Base-by-base conservation (phyloP, 78 protist species). In the Planoprotostelium fungivorum region DNA sequence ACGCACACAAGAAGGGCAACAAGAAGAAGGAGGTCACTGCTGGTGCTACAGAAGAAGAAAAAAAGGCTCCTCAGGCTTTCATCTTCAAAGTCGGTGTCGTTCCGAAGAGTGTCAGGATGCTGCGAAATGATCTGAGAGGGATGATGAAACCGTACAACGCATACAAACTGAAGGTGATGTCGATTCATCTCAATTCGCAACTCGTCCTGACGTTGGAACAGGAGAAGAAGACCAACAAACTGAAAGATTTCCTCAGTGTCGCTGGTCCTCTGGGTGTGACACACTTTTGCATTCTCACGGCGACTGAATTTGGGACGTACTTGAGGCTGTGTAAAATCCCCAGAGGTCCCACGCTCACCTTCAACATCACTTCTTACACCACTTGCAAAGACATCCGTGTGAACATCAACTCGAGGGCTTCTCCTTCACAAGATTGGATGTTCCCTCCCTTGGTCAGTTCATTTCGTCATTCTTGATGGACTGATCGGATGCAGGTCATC, bases 301-400 rank as follows among this genome's bases (percentile, higher is more conserved):
- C 84, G 38, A 92, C 97, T 25, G 94, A 91, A 28, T 37, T 86
- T 16, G 95, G 91, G 9, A 73, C 87, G 28, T 91, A 95, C 51
- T 63, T 96, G 91, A 87, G 96, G 16, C 28, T 95, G 16, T 91
- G 86, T 28, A 88, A 94, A 0, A 1, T 94, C 31, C 98, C 98
- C 31, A 90, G 92, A 1, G 98, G 98, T 1, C 98, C 98, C n/a
- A 95, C 98, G 0, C 84, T 93, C 34, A 93, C 95, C 0, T 96
- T 96, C 87, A 89, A 90, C 28, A 63, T 96, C 23, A 36, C 29
- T n/a, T n/a, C n/a, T n/a, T n/a, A n/a, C n/a, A n/a, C n/a, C n/a
- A n/a, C n/a, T n/a, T n/a, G n/a, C n/a, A n/a, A n/a, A n/a, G n/a
- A n/a, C n/a, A n/a, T n/a, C n/a, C n/a, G n/a, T n/a, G n/a, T n/a